phyloP scores from a whole-genome alignment of 1,139 yeast species.

The Suhomyces kunorum region DNA sequence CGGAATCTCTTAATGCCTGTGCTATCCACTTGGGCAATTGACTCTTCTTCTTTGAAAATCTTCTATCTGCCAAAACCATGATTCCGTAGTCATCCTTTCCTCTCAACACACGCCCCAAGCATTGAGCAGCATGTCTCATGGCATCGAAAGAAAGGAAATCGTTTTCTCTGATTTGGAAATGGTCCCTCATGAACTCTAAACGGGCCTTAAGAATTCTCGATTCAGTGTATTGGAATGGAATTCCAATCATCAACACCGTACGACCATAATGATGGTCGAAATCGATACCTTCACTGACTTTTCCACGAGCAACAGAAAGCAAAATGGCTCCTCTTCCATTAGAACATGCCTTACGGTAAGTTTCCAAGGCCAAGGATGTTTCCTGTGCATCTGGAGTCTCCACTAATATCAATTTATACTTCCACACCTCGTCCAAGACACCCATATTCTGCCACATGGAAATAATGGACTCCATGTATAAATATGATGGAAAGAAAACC shows the following conservation, averaged over 20 bases:
- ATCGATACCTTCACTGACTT: slow-evolving; percentile 98
- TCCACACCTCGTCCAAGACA: slow-evolving; percentile 96
- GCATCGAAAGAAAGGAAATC: slow-evolving; percentile 97
- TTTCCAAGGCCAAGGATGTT: slow-evolving; percentile 90
- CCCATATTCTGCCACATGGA: slow-evolving; percentile 99
- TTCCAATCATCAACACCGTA: slow-evolving; percentile 97
- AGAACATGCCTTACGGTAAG: slow-evolving; percentile 93
- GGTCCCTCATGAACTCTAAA: slow-evolving; percentile 88
- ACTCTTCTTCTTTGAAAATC: slow-evolving; percentile 80
- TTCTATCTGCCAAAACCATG: slow-evolving; percentile 94
- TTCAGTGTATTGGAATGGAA: slow-evolving; percentile 98
- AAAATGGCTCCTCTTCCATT: slow-evolving; percentile 97
- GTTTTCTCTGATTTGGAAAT: slow-evolving; percentile 87
- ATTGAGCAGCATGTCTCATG: slow-evolving; percentile 99
- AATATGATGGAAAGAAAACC: slow-evolving; percentile 93
- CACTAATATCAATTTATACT: slow-evolving; percentile 89
- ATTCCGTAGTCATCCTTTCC: slow-evolving; percentile 99
- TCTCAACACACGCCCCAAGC: slow-evolving; percentile 92
- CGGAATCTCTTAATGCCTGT: slow-evolving; percentile 89
- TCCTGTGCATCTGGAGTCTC: slow-evolving; percentile 99
- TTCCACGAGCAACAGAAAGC: slow-evolving; percentile 97
- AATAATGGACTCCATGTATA: slow-evolving; percentile 96
- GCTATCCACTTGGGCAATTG: slow-evolving; percentile 98
- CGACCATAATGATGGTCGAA: slow-evolving; percentile 98
- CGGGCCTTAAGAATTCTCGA: slow-evolving; percentile 94